Conservation (phyloP, 2,329 filamentous ascomycete genomes). For the Calycina herbarum region DNA sequence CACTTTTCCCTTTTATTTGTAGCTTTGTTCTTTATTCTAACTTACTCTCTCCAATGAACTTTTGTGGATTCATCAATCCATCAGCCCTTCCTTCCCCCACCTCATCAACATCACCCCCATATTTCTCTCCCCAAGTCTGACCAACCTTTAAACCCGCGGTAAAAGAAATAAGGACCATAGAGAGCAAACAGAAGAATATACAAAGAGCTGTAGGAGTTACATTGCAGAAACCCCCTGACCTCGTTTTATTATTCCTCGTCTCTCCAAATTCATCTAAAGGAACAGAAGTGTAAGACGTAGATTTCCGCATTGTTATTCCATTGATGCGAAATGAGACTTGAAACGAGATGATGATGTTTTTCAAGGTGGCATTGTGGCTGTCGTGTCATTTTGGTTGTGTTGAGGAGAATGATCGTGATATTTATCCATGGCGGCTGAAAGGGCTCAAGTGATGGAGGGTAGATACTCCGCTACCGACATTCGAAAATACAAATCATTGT, state of each 20-base stretch:
- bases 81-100: conserved; percentile 11
- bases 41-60: conserved; percentile 26
- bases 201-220: conserved; percentile 1
- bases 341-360: background rate
- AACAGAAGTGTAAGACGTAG: conserved; percentile 19
- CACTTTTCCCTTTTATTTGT: background rate
- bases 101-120: background rate
- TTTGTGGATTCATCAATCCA: conserved; percentile 21
- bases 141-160: conserved; percentile 21
- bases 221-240: background rate
- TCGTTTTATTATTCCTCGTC: too few species aligned
- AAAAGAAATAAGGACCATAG: conserved; percentile 17
- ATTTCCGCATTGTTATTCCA: conserved; percentile 8
- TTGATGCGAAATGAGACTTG: background rate
- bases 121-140: conserved; percentile 18
- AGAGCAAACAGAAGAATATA: conserved; percentile 12
- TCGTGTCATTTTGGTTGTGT: background rate
- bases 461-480: background rate
- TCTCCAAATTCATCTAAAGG: conserved; percentile 26
- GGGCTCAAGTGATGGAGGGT: background rate
- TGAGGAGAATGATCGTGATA: background rate
- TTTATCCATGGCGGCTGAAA: conserved; percentile 24
- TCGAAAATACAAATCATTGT: background rate
- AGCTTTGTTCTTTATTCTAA: background rate
- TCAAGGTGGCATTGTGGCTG: background rate